Conservation (phyloP, 2,329 filamentous ascomycete species). For the Ophiognomonia clavigignenti-juglandacearum region DNA sequence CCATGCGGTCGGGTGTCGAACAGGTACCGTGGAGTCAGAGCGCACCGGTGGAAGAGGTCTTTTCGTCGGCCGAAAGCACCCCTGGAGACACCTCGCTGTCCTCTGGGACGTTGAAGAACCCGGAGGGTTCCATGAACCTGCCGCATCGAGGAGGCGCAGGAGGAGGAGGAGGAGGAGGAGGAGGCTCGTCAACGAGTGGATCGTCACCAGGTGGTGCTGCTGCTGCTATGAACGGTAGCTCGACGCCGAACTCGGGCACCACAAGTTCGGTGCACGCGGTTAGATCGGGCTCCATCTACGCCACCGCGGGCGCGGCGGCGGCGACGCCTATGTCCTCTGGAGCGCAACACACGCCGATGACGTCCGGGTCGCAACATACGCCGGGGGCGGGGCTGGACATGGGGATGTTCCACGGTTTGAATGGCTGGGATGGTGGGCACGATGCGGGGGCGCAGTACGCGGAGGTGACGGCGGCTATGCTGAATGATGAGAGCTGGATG, state of each 20-base stretch:
- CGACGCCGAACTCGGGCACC: conserved; percentile 9
- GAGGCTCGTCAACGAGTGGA: conserved; percentile 7
- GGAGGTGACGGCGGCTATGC: conserved; percentile 11
- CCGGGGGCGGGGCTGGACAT: conserved; percentile 3
- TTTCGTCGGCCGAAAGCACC: conserved; percentile 2
- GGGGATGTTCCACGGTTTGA: conserved; percentile 8
- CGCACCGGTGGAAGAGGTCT: conserved; percentile 1
- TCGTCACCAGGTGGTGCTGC: conserved; percentile 14
- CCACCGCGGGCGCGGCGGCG: too few relatives aligned
- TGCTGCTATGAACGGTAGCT: neutral
- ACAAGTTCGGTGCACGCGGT: too few relatives aligned
- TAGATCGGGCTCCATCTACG: too few relatives aligned
- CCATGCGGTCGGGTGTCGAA: neutral
- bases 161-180: too few relatives aligned
- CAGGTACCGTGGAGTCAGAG: neutral
- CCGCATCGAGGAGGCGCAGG: conserved; percentile 11
- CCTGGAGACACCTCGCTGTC: conserved; percentile 5
- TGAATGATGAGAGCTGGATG: conserved; percentile 14
- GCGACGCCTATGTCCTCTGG: too few relatives aligned
- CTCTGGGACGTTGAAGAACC: neutral
- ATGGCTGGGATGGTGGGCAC: too few relatives aligned
- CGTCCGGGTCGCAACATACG: too few relatives aligned
- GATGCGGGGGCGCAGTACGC: conserved; percentile 6
- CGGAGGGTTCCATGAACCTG: neutral
- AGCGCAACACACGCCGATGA: too few relatives aligned